Base-by-base conservation (phyloP, 169 alveolate genomes). In the Fabrea salina region DNA sequence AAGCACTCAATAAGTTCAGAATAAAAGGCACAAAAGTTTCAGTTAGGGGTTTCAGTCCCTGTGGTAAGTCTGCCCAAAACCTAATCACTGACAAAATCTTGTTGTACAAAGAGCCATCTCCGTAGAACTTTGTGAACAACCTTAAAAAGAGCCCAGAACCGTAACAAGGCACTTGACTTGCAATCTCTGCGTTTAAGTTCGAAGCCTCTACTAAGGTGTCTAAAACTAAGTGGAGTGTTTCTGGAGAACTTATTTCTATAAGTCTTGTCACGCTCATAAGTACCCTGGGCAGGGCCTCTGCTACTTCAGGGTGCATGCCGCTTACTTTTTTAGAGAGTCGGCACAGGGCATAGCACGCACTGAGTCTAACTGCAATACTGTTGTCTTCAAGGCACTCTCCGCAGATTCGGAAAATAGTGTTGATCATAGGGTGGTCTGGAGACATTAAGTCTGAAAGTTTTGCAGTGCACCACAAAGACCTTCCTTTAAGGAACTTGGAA, bases 51-150 rank as follows among this genome's bases (percentile, higher is more conserved):
- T 59, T 22, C 86, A 83, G 40, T 40, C 67, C 25, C 64, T 79
- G 37, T 75, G 82, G 33, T 80, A 75, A 57, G 39, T 61, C 74
- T 2, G 91, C 79, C 92, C 94, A 89, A 16, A 84, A 58, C 83
- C 87, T 89, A 37, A 89, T 79, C 25, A 89, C 49, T 32, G 87
- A 87, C 33, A 89, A 40, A 32, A 89, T 77, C 32, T 89, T 86
- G 2, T 77, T 22, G 4, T 84, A 90, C 4, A 89, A 25, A 41
- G 64, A 51, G 8, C 80, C 37, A 53, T 86, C 91, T 40, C 83
- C 78, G 57, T 77, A 89, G 67, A 75, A 82, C 33, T 74, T 68
- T 40, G 75, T 53, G 58, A 86, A 86, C 11, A 86, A 58, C 61
- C 78, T 64, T 33, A 89, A 75, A 0, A 89, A 47, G 30, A 80